Percentiles rank a stretch among this genome's conserved stretches.
Conservation (phyloP, 208 protist genomes). For the Angomonas deanei region DNA sequence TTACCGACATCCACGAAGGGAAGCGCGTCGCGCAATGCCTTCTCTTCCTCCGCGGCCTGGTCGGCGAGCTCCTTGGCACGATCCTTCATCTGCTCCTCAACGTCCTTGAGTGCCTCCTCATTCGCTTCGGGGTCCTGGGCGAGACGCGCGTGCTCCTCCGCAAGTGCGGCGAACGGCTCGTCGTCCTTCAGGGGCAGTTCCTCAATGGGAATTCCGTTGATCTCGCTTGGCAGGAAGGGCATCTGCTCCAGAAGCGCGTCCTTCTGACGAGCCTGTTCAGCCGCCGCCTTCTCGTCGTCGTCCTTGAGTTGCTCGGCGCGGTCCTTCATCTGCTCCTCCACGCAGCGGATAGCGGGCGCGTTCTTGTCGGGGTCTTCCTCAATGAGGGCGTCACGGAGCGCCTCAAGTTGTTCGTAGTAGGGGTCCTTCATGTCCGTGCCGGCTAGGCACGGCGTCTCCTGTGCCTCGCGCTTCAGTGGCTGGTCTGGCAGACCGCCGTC, state of each 20-base stretch:
- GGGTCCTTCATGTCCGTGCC: constrained; percentile 25
- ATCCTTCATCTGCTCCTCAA: constrained; percentile 9
- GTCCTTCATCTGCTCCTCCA: constrained; percentile 39
- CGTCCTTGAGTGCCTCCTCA: neutral
- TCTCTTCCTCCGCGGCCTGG: constrained; percentile 14
- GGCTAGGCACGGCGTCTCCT: constrained; percentile 8
- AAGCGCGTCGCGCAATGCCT: constrained; percentile 14
- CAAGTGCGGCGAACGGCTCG: constrained; percentile 12
- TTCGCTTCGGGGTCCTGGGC: neutral
- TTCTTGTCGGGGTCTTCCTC: constrained; percentile 25
- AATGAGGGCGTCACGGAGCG: constrained; percentile 23
- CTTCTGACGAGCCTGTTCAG: constrained; percentile 14
- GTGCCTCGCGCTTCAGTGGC: constrained; percentile 13
- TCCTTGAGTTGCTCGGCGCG: constrained; percentile 19
- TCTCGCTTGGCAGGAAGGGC: constrained; percentile 13
- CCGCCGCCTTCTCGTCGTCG: constrained; percentile 11
- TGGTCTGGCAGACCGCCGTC: constrained; percentile 20
- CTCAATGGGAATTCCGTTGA: constrained; percentile 6
- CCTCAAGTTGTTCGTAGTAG: constrained; percentile 43
- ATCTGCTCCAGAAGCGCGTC: constrained; percentile 12
- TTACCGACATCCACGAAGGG: constrained; percentile 23
- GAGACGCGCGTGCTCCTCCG: constrained; percentile 10
- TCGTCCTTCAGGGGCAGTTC: constrained; percentile 12
- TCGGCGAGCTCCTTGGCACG: constrained; percentile 17
- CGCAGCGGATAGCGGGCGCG: constrained; percentile 25